A percentile compares a stretch with the other conserved stretches of the same genome.
Evolutionary conservation across 73 alveolate genomes (phyloP).

Genomic region (Tetrahymena malaccensis): DNA sequence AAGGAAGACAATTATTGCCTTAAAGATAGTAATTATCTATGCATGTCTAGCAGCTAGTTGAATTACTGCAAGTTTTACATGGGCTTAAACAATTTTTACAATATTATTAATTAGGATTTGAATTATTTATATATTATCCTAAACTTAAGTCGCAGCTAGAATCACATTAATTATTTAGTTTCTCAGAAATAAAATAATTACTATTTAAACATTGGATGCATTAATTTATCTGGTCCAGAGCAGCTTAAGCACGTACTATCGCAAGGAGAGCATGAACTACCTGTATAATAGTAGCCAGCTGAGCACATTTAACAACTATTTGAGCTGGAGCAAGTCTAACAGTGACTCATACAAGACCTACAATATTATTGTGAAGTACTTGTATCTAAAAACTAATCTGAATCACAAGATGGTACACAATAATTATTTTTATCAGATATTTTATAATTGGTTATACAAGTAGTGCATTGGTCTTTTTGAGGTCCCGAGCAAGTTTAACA

Average conservation of each 20-base stretch:
- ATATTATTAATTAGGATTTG: not conserved
- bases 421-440: not conserved
- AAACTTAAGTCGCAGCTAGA: not conserved
- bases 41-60: not conserved
- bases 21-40: too few species aligned
- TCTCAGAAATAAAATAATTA: not conserved
- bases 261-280: not conserved
- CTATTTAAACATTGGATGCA: not conserved
- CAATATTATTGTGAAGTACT: not conserved
- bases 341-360: too few species aligned
- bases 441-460: too few species aligned
- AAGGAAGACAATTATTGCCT: not conserved
- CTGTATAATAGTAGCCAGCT: too few species aligned
- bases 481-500: too few species aligned
- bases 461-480: too few species aligned
- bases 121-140: not conserved
- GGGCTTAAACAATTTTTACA: not conserved
- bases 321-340: too few species aligned
- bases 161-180: not conserved
- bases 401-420: not conserved
- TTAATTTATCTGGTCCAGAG: not conserved
- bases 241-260: not conserved
- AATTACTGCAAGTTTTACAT: not conserved
- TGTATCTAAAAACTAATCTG: not conserved
- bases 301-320: too few species aligned